Base-by-base conservation (phyloP, 371 early-diverging fungal species). In the Saksenaea vasiformis region DNA sequence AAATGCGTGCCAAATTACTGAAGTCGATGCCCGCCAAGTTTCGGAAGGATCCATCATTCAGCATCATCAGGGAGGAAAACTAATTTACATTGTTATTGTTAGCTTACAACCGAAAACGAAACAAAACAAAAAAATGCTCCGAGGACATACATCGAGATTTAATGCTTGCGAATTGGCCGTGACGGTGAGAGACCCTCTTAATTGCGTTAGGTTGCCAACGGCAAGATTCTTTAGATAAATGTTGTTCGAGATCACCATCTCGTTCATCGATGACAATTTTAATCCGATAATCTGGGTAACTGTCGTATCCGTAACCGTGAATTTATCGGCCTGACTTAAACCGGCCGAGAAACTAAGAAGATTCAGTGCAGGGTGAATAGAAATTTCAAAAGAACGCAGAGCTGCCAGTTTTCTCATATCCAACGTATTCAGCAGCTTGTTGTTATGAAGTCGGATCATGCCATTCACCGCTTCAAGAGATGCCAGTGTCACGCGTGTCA, bases 241-340 rank as follows among this genome's bases (percentile, higher is more conserved):
- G 66, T 86, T 86, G 60, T 82, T 80, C 54, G 78, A 77, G 24
- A 84, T 63, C 4, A 71, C 68, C 3, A 86, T 36, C 24, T 76
- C 72, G 1, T 62, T 59, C 1, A 73, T 70, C 22, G 73, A 74
- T 7, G 58, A 58, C n/a, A 75, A 39, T 2, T 58, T 67, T 19
- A 85, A 57, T 10, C 85, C 84, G 22, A 81, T 76, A 43, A 85
- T 64, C 2, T 73, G 73, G 1, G 73, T 78, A 24, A 74, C 73
- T 10, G 76, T 77, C 2, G 79, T 77, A 60, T 84, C 84, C 11
- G 79, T 71, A 1, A 83, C 65, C 1, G 59, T 67, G 9, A 86
- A 47, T 2, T 44, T 55, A 5, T 82, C 74, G 14, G 81, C 68
- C 36, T 77, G 76, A 2, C 66, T 54, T 28, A 86, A 47, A 0